Base-by-base conservation (phyloP, 2,329 filamentous ascomycete species). In the Bertia moriformis region DNA sequence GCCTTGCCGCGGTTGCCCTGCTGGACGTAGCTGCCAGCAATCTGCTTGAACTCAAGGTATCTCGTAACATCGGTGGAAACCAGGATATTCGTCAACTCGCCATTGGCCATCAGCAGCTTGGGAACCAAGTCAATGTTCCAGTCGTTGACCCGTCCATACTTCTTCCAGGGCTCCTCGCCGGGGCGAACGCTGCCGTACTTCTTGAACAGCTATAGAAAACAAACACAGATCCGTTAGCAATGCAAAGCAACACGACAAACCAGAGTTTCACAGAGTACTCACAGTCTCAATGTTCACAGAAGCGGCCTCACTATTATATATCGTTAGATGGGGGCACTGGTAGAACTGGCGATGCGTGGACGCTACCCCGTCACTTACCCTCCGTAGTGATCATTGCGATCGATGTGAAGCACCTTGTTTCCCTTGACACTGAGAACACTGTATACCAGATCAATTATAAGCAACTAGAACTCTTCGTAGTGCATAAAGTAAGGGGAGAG, bases 51-150 rank as follows among this genome's bases (percentile, higher is more conserved):
- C 61, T 93, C 84, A 54, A 93, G 79, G 62, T 88, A 88, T 62
- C 81, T 71, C 52, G 83, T 87, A 48, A 87, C 83, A 51, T 95
- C 87, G 63, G 89, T 96, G 39, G 88, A 94, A 46, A 95, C 87
- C 56, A 98, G 78, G 55, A 98, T 95, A 66, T 96, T 96, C 59
- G 89, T 96, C 57, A 98, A 71, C 67, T 98, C 89, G 61, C 91
- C 91, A 46, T 93, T 94, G 43, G 89, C 87, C 88, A 98, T 96
- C 61, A 98, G 76, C 54, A 98, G 80, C 73, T 98, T 98, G 49
- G 91, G 89, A 38, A 98, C 88, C 44, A 98, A 74, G 59, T 98
- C 93, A 62, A 98, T 93, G 71, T 95, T 96, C 91, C 91, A 98
- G 73, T 96, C 89, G 66, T 95, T 95, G 58, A 79, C 70, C 43